Evolutionary conservation across 1,139 yeast species (phyloP), one percentile per base, ranked within the genome.

Genomic region (Pneumocystis jirovecii): DNA sequence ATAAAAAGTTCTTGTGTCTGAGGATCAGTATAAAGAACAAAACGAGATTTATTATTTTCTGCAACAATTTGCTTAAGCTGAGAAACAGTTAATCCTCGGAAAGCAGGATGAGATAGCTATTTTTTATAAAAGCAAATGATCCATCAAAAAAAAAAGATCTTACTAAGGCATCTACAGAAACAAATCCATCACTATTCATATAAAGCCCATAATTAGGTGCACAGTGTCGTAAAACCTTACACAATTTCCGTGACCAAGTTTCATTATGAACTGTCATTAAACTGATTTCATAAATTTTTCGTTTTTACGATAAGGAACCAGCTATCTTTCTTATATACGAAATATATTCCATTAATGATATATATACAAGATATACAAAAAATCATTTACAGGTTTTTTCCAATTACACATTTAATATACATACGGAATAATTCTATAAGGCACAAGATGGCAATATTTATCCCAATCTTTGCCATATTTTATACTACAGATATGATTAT

Each of bases 391-490:
- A 4, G 5, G 7, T 37, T 37, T 37, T 59, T 59, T 59, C 29
- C 21, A 39, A 19, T n/a, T 25, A 7, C 15, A 25, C 61, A 3
- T 37, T 59, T 78, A 93, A 74, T 90, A 93, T 8, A 93, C 76
- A 72, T 85, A 89, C 3, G 99, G 99, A 69, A 93, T 81, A 69
- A 93, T 90, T 74, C 90, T 86, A 75, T 86, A 91, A 25, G 96
- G 96, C 25, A 95, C 99, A 70, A 76, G 74, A 68, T 75, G 78
- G 76, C 87, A 88, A 75, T 93, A 95, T 75, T 86, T 85, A 65
- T 78, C 82, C 98, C 98, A 93, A 62, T 85, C 82, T 68, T 85
- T 79, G 25, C 95, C 95, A 72, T 93, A 95, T 78, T 93, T 93
- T 44, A 78, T 83, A 45, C 85, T 81, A 75, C 99, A 93, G 76